Base-by-base conservation (phyloP, 768 basidiomycete genomes). In the Lentinula sp. region DNA sequence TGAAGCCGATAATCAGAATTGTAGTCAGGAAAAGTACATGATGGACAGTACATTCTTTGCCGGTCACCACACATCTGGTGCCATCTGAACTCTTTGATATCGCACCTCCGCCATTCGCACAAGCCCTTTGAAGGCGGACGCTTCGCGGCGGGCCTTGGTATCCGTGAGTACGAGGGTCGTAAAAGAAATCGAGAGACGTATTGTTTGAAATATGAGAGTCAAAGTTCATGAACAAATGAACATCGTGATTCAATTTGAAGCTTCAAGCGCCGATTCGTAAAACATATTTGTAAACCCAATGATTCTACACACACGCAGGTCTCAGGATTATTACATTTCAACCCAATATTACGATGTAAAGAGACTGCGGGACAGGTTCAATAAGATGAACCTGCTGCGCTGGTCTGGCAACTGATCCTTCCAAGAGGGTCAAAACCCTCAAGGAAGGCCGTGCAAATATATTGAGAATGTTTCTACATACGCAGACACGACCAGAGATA, bases 331-430 rank as follows among this genome's bases (percentile, higher is more conserved):
- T 8, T 39, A 9, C 13, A 8, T 39, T 39, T 18, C 13, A 18
- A 4, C 7, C 42, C 15, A 16, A 16, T 7, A 16, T n/a, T 2
- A 43, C 42, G 6, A 15, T 43, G 42, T 16, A 48, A 4, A 23
- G 46, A 48, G 88, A 91, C 90, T 90, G 80, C 90, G 90, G 90
- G 85, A 79, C 89, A 88, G 83, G 82, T 72, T 64, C 58, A 63
- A 63, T 72, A 66, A 8, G 18, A 41, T 66, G 76, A 77, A 76
- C 85, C 84, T 80, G 88, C 76, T 91, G 90, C 90, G 90, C 81
- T 48, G 46, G 90, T 90, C 88, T 85, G 83, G 79, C 87, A 81
- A 87, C 90, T 90, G 91, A 8, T 48, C 89, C 84, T 78, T 78
- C 68, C 75, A 74, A 75, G 82, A 81, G 72, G 71, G 53, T n/a